Percentiles rank a stretch among this genome's conserved stretches.
phyloP scores from a whole-genome alignment of 2,329 filamentous ascomycete genomes.

The Colletotrichum horii region DNA sequence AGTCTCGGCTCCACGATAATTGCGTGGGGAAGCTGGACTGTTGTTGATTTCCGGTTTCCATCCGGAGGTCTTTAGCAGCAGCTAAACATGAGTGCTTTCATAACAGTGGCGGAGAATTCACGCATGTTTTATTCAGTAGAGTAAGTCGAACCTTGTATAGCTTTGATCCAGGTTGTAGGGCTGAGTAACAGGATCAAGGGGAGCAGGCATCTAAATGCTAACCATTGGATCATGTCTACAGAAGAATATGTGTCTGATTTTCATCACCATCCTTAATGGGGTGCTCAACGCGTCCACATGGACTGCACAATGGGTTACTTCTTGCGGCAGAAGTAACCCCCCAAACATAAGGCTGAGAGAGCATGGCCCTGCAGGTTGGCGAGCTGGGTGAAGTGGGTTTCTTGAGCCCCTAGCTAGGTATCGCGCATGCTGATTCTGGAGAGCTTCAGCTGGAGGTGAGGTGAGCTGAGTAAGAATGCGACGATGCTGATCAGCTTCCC shows the following conservation, averaged over 20 bases:
- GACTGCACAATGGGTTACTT: neutral
- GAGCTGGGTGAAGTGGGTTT: neutral
- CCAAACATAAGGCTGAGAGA: neutral
- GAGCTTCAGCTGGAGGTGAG: neutral
- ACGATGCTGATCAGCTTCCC: neutral
- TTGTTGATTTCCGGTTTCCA: neutral
- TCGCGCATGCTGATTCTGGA: neutral
- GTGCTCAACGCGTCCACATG: neutral
- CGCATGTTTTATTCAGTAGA: neutral
- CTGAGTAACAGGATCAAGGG: neutral
- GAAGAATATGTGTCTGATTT: neutral
- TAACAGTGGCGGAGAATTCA: neutral
- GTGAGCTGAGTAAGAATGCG: neutral
- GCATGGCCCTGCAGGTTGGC: neutral
- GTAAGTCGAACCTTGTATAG: neutral
- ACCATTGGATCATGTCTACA: neutral
- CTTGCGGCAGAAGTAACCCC: neutral
- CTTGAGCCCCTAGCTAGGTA: neutral
- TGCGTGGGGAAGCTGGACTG: neutral
- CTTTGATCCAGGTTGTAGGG: neutral
- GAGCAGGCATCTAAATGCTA: neutral
- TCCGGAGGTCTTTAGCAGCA: neutral
- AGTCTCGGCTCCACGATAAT: neutral
- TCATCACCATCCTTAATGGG: neutral
- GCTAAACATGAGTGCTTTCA: neutral